Conservation (phyloP, 768 basidiomycete genomes). For the Baorangia bicolor region DNA sequence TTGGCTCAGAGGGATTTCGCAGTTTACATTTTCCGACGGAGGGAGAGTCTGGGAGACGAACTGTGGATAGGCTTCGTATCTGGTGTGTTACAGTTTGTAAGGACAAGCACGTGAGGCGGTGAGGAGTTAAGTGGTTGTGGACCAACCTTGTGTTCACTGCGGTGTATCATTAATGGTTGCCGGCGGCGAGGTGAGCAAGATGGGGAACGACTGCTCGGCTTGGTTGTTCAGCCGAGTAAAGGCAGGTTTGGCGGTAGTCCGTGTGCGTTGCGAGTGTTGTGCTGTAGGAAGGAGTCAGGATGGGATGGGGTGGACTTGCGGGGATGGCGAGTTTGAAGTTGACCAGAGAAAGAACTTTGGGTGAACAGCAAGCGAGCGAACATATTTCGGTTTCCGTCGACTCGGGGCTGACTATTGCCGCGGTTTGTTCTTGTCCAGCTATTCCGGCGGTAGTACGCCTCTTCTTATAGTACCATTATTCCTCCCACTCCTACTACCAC, state of each 20-base stretch:
- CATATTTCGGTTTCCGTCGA: not conserved
- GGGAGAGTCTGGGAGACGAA: no score
- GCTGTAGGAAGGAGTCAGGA: not conserved
- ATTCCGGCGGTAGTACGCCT: no score
- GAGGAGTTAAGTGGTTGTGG: no score
- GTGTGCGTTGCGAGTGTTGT: not conserved
- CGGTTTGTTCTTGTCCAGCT: not conserved
- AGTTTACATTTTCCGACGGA: no score
- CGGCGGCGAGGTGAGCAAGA: not conserved
- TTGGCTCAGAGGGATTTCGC: no score
- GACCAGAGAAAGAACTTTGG: constrained; percentile 51
- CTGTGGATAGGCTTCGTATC: no score
- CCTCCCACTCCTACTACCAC: not conserved
- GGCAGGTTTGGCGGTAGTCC: not conserved
- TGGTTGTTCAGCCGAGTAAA: not conserved
- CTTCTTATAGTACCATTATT: no score
- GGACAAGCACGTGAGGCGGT: no score
- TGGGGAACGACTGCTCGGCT: not conserved
- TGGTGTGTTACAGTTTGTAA: no score
- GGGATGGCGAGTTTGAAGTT: constrained; percentile 71
- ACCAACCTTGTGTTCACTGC: not conserved
- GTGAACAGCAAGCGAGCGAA: no score
- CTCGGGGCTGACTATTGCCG: not conserved
- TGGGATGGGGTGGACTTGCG: constrained; percentile 40
- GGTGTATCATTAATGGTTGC: not conserved